Percentiles rank a stretch among this genome's conserved stretches.
Evolutionary conservation across 2,329 filamentous ascomycete species (phyloP).

Genomic region (Cladophialophora carrionii): DNA sequence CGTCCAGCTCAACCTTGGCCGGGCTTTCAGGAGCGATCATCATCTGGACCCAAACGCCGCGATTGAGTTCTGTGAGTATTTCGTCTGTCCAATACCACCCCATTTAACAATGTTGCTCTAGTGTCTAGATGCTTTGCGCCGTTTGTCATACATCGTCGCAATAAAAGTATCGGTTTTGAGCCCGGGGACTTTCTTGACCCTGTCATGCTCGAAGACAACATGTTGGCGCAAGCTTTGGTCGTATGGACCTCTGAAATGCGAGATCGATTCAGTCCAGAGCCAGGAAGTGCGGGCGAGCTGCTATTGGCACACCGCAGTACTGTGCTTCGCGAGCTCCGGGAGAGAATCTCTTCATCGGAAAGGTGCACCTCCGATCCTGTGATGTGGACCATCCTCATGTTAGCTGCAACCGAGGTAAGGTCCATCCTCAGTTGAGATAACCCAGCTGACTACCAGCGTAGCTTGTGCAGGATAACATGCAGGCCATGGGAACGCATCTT

Average conservation of each 20-base stretch:
- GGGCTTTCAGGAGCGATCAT: conserved; percentile 7
- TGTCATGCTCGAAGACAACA: conserved; percentile 10
- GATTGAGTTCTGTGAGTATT: conserved; percentile 16
- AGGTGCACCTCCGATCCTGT: conserved; percentile 15
- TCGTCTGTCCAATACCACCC: background rate
- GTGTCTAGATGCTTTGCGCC: conserved; percentile 15
- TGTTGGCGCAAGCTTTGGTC: conserved; percentile 17
- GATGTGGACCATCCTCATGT: conserved; percentile 18
- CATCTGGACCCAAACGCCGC: conserved; percentile 13
- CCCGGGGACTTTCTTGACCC: conserved; percentile 12
- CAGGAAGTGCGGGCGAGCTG: background rate
- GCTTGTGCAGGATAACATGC: conserved; percentile 19
- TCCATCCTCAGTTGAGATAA: background rate
- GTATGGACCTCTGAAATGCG: conserved; percentile 17
- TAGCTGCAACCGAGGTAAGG: conserved; percentile 16
- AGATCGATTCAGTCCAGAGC: background rate
- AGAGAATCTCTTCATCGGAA: conserved; percentile 15
- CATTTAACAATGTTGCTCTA: background rate
- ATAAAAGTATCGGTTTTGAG: conserved; percentile 13
- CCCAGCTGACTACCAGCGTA: background rate
- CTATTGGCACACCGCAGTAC: conserved; percentile 12
- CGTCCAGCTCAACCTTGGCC: conserved; percentile 11
- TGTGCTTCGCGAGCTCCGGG: conserved; percentile 20
- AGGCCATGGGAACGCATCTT: conserved; percentile 17
- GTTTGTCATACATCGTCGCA: conserved; percentile 15